Base-by-base conservation (phyloP, 805 yeast genomes). In the Lachancea dasiensis region DNA sequence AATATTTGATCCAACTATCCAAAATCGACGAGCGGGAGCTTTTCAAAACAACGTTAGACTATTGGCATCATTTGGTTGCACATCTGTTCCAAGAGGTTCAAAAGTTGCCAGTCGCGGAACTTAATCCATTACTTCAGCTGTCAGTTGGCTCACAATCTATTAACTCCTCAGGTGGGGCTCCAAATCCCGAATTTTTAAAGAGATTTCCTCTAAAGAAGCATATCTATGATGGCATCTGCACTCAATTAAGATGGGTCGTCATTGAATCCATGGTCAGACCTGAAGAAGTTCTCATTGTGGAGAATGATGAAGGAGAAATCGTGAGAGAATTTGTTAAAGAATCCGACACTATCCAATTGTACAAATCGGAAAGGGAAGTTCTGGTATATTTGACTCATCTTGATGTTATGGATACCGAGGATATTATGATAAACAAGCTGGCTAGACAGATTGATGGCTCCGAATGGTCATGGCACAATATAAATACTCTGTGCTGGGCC, bases 401-500 rank as follows among this genome's bases (percentile, higher is more conserved):
- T 61, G 92, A 92, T 60, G 97, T 92, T 28, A 75, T 81, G 44
- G 95, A 92, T 62, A 92, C 97, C 7, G 96, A 92, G 57, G 77
- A 77, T 46, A 90, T 92, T 54, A 87, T 92, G 97, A 81, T 81
- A 40, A 86, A 81, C 42, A 92, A 92, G 64, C 73, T 92, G 49
- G 85, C 92, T 11, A 77, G 83, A 54, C 98, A 92, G 67, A 79
- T 90, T 37, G 97, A 92, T 63, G 97, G 94, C 30, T 73, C 85
- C 39, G 98, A 92, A 67, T 92, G 99, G 99, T 89, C 97, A 20
- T 92, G 98, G 97, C 94, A 87, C 60, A 90, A 90, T 58, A 82
- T 92, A 54, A 92, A 92, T 63, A 92, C 97, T 3, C 67, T 92
- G 48, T 92, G 97, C 69, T 92, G 99, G 99, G 99, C 99, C 8